Percentiles rank a stretch among this genome's conserved stretches.
phyloP scores from a whole-genome alignment of 108 stramenopile species.

The Cyclotella cryptica region DNA sequence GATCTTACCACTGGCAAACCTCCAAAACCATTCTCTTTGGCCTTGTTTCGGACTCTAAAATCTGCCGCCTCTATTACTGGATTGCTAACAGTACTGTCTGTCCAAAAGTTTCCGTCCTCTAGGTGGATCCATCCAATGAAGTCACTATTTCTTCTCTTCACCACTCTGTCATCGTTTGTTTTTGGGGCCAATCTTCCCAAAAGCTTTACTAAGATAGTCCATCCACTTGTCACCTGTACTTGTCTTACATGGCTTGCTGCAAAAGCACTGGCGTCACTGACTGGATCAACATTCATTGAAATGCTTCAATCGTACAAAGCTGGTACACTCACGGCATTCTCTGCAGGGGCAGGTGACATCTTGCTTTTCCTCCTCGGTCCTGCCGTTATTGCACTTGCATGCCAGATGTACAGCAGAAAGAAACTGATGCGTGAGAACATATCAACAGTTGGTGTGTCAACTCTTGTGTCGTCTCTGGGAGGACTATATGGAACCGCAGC shows the following conservation, averaged over 20 bases:
- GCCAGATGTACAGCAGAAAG: slow-evolving; percentile 80
- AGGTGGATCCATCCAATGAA: slow-evolving; percentile 50
- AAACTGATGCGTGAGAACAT: slow-evolving; percentile 77
- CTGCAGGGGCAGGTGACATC: slow-evolving; percentile 75
- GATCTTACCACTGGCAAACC: slow-evolving; percentile 20
- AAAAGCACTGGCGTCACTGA: slow-evolving; percentile 43
- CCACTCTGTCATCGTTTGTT: slow-evolving; percentile 72
- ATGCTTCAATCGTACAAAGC: slow-evolving; percentile 67
- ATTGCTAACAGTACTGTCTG: slow-evolving; percentile 34
- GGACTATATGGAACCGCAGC: slow-evolving; percentile 80
- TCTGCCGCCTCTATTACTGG: slow-evolving; percentile 52
- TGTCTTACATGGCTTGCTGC: slow-evolving; percentile 64
- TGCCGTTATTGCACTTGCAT: slow-evolving; percentile 77
- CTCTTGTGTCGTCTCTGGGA: slow-evolving; percentile 68
- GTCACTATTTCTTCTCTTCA: slow-evolving; percentile 60
- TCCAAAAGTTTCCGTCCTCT: slow-evolving; percentile 30
- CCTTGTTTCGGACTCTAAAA: slow-evolving; percentile 56
- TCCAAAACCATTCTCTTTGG: slow-evolving; percentile 64
- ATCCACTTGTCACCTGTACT: slow-evolving; percentile 79
- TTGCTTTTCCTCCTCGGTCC: slow-evolving; percentile 80
- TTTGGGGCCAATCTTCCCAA: slow-evolving; percentile 79
- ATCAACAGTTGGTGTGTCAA: slow-evolving; percentile 65
- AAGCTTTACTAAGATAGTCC: slow-evolving; percentile 64
- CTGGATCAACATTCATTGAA: slow-evolving; percentile 57
- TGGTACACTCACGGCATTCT: slow-evolving; percentile 54